Base-by-base conservation (phyloP, 2,329 filamentous ascomycete species). In the Podosphaera xanthii region DNA sequence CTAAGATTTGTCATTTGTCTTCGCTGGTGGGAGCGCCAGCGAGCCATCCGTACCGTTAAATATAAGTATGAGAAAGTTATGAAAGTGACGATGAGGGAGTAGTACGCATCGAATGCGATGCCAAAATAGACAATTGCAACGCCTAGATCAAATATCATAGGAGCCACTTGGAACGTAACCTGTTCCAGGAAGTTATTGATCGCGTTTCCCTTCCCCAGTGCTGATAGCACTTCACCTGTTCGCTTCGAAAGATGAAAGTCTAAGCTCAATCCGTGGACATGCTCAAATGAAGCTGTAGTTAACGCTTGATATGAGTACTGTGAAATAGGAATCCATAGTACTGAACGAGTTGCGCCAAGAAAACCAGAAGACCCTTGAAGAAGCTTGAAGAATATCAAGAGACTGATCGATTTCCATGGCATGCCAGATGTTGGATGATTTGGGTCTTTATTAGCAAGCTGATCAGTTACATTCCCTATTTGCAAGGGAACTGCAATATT, bases 131-230 rank as follows among this genome's bases (percentile, higher is more conserved):
- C 79, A 66, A 98, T 84, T 55, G 92, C 89, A 57, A 96, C 79
- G 62, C 83, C 78, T 42, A 98, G 76, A 70, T 98, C 92, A 61
- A 96, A 78, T 40, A 97, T 76, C 89, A 96, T 97, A 0, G 92
- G 92, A 12, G 94, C 78, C 8, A 98, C 87, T 69, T 94, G 87
- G 69, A 98, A 98, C 0, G 91, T 97, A 64, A 96, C 82, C 71
- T 95, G 89, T 71, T 97, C 92, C 60, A 98, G 78, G 70, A 98
- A 98, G 4, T 86, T 88, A 68, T 97, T 97, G 75, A 98, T 94
- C 2, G 91, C 87, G 61, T 85, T 90, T 53, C 92, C 92, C 71
- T 98, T 98, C 73, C 92, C 95, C 63, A 98, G 77, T 0, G 92
- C 92, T 12, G 91, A 97, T 14, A 97, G 75, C 8, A 98, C 89